These are phyloP conservation scores for Cladophialophora psammophila DNA, from an alignment of 2,329 filamentous ascomycete genomes.

Conservation along the genomic window DNA sequence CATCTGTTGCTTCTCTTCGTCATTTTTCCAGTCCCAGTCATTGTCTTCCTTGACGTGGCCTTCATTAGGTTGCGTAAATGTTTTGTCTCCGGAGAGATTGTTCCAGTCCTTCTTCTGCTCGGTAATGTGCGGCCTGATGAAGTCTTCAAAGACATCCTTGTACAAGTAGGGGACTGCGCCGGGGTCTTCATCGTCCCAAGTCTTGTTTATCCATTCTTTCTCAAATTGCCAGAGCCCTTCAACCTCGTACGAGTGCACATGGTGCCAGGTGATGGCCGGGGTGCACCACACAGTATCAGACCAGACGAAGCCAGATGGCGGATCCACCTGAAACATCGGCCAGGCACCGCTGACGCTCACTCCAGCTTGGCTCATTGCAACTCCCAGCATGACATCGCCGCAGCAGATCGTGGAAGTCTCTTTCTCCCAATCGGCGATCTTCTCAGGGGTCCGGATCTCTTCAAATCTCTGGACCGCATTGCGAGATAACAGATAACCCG, in stretches of 20 bases:
- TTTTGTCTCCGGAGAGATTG: slow-evolving; percentile 34
- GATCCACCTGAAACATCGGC: slow-evolving; percentile 38
- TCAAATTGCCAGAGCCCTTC: slow-evolving; percentile 37
- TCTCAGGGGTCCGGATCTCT: slow-evolving; percentile 26
- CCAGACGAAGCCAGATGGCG: slow-evolving; percentile 30
- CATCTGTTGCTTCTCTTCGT: slow-evolving; percentile 32
- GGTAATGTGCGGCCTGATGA: slow-evolving; percentile 27
- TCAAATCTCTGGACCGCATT: slow-evolving; percentile 33
- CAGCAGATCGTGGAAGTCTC: slow-evolving; percentile 37
- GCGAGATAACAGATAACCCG: slow-evolving; percentile 33
- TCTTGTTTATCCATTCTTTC: slow-evolving; percentile 35
- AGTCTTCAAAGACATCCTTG: slow-evolving; percentile 34
- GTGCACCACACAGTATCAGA: slow-evolving; percentile 28
- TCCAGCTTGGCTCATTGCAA: slow-evolving; percentile 33
- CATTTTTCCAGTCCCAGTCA: slow-evolving; percentile 35
- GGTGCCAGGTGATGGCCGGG: slow-evolving; percentile 37
- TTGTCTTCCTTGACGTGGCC: slow-evolving; percentile 32
- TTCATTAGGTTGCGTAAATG: slow-evolving; percentile 27
- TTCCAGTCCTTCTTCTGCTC: slow-evolving; percentile 34
- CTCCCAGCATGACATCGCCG: slow-evolving; percentile 36
- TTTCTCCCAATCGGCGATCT: slow-evolving; percentile 35
- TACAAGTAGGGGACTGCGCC: slow-evolving; percentile 32
- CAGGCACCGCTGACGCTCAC: slow-evolving; percentile 34
- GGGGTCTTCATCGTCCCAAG: slow-evolving; percentile 27
- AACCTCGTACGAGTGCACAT: slow-evolving; percentile 32